These are phyloP conservation scores for Neoboletus magnificus DNA, from an alignment of 768 basidiomycete species.

Conservation along the genomic window DNA sequence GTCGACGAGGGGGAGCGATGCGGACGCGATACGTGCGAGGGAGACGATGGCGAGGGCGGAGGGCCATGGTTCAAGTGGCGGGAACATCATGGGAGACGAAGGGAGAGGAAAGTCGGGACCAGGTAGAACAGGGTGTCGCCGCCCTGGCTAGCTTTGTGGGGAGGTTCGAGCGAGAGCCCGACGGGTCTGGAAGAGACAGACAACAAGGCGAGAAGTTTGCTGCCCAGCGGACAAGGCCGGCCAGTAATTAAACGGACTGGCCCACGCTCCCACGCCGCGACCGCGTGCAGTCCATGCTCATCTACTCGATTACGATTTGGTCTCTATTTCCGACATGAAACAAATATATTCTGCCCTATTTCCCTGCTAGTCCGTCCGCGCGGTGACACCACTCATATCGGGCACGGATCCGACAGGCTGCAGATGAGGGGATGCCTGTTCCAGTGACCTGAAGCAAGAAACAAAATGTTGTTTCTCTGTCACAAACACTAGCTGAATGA, in stretches of 20 bases:
- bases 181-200: neutral
- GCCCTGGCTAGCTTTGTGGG: conserved; percentile 7
- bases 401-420: conserved; percentile 51
- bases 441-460: conserved; percentile 43
- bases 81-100: conserved; percentile 1
- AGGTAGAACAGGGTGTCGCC: conserved; percentile 4
- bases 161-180: neutral
- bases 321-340: neutral
- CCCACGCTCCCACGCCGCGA: conserved; percentile 26
- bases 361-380: conserved; percentile 30
- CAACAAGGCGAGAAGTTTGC: no score
- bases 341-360: neutral
- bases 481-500: neutral
- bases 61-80: conserved; percentile 20
- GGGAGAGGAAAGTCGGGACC: conserved; percentile 1
- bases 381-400: conserved; percentile 34
- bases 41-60: conserved; percentile 21
- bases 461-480: conserved; percentile 1
- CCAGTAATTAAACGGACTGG: conserved; percentile 12
- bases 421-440: conserved; percentile 59
- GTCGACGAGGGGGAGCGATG: conserved; percentile 57
- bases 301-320: neutral
- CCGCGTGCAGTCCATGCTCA: neutral
- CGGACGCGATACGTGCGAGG: conserved; percentile 24
- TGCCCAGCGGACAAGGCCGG: neutral